phyloP scores from a whole-genome alignment of 768 basidiomycete genomes.

The Mycena olivaceomarginata region DNA sequence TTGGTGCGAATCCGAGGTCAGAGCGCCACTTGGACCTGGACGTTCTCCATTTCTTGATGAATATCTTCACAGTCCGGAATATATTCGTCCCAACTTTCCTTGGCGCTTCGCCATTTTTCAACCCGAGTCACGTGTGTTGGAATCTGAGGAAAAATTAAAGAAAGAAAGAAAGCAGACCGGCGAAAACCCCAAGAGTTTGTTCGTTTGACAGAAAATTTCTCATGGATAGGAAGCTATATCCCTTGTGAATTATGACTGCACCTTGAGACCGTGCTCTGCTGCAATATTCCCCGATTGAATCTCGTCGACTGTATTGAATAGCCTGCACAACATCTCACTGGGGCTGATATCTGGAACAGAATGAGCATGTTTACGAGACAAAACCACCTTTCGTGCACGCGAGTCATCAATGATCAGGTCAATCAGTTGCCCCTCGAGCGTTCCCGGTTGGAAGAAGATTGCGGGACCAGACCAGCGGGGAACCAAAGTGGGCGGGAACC shows the following conservation, averaged over 20 bases:
- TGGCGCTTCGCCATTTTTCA: no score
- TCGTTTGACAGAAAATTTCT: no score
- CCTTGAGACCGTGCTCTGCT: slow-evolving; percentile 48
- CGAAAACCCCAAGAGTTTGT: no score
- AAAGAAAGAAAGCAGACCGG: not conserved
- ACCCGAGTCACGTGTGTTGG: no score
- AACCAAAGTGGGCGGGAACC: slow-evolving; percentile 46
- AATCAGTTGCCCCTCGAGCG: slow-evolving; percentile 53
- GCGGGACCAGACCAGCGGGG: slow-evolving; percentile 55
- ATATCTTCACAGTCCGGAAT: no score
- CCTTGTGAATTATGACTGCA: not conserved
- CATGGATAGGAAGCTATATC: not conserved
- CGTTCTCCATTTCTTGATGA: no score
- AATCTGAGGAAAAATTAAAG: not conserved
- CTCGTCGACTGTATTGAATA: slow-evolving; percentile 57
- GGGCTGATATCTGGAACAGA: slow-evolving; percentile 49
- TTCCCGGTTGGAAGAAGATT: slow-evolving; percentile 56
- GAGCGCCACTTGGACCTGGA: no score
- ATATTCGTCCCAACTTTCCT: no score
- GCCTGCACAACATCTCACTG: slow-evolving; percentile 55
- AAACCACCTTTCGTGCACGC: not conserved
- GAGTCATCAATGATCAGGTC: slow-evolving; percentile 24
- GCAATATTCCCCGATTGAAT: slow-evolving; percentile 51
- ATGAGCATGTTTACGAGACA: slow-evolving; percentile 11
- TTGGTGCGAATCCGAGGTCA: not conserved